Percentiles rank a stretch among this genome's conserved stretches.
Evolutionary conservation across 2,329 filamentous ascomycete genomes (phyloP).

Genomic region (Madurella mycetomatis): DNA sequence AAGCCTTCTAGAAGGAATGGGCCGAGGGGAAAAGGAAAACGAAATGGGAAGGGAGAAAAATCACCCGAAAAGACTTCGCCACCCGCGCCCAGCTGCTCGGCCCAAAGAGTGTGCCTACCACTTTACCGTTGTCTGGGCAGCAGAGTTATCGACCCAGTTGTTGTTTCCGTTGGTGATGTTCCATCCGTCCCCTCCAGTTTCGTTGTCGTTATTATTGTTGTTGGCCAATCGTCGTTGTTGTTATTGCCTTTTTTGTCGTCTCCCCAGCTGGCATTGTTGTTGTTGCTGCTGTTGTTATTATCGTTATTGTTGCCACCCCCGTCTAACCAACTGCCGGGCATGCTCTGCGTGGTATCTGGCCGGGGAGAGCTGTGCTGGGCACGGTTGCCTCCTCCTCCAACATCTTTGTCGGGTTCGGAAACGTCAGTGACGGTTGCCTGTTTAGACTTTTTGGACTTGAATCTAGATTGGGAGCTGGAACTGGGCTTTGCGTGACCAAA

Average conservation of each 20-base stretch:
- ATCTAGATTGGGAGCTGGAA: not conserved
- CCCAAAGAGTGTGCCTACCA: not conserved
- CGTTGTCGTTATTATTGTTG: slow-evolving; percentile 3
- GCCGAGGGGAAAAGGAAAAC: no score
- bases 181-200: not conserved
- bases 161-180: not conserved
- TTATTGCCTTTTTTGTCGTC: slow-evolving; percentile 13
- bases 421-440: not conserved
- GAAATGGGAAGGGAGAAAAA: no score
- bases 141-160: not conserved
- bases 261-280: not conserved
- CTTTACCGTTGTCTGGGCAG: not conserved
- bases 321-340: not conserved
- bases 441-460: not conserved
- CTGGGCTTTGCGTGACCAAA: not conserved
- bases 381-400: not conserved
- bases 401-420: not conserved
- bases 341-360: not conserved
- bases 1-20: no score
- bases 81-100: no score
- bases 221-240: not conserved
- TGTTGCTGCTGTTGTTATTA: not conserved
- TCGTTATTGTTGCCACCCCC: not conserved
- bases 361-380: not conserved
- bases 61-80: no score